Evolutionary conservation across 441 rosid species (phyloP).

Genomic region (Populus hybrid): DNA sequence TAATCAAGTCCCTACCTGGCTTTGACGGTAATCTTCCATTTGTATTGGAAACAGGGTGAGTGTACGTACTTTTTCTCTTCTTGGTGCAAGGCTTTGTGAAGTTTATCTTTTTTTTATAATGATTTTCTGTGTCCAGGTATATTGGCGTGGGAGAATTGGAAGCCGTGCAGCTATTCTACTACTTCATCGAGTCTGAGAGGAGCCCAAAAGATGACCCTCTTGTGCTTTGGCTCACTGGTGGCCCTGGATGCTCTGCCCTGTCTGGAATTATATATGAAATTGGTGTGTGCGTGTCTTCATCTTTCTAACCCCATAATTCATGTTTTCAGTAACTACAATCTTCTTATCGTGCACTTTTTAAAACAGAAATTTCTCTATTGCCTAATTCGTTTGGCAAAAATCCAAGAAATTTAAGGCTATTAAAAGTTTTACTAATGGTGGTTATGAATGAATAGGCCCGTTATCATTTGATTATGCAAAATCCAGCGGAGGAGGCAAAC

Average conservation of each 20-base stretch:
- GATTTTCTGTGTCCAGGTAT: conserved; percentile 25
- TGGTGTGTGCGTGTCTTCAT: conserved; percentile 9
- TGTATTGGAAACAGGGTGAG: conserved; percentile 47
- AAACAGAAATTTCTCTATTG: no score
- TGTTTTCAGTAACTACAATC: not conserved
- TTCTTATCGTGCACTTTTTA: no score
- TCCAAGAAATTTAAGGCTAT: no score
- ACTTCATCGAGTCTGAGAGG: conserved; percentile 37
- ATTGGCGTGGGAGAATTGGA: conserved; percentile 30
- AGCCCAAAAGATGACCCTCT: conserved; percentile 35
- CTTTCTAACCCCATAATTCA: no score
- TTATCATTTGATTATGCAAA: no score
- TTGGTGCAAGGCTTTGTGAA: not conserved
- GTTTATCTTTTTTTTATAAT: not conserved
- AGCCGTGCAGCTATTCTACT: conserved; percentile 29
- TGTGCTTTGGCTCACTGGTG: conserved; percentile 40
- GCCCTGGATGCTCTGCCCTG: conserved; percentile 38
- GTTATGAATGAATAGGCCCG: no score
- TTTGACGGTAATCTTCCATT: conserved; percentile 47
- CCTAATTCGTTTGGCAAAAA: no score
- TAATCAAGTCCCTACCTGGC: conserved; percentile 41
- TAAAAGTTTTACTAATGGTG: no score
- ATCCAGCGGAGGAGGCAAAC: no score
- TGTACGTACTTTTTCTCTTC: not conserved
- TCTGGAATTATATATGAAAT: conserved; percentile 32